These are phyloP conservation scores for Hordeum vulgare DNA, from an alignment of 176 grass and related monocot genomes.

Conservation along the genomic window DNA sequence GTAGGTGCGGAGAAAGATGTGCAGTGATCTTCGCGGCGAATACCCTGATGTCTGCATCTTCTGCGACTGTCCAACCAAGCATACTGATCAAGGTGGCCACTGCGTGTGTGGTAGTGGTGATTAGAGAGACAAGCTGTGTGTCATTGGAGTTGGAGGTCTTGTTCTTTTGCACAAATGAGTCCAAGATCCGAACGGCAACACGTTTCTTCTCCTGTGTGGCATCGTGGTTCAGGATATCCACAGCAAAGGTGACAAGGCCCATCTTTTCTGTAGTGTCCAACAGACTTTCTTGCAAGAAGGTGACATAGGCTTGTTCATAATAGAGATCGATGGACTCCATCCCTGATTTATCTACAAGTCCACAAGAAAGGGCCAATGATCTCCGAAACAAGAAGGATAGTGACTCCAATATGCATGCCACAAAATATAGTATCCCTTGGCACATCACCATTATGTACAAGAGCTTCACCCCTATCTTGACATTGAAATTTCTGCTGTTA, in stretches of 20 bases:
- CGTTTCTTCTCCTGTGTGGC: not conserved
- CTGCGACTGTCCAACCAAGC: not conserved
- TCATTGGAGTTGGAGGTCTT: not conserved
- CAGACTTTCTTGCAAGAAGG: not conserved
- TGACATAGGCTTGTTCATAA: not conserved
- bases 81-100: not conserved
- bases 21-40: not conserved
- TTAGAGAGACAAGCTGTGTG: not conserved
- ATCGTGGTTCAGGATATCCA: not conserved
- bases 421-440: not conserved
- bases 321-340: not conserved
- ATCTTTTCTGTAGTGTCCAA: not conserved
- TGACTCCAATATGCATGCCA: not conserved
- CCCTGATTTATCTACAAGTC: not conserved
- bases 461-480: not conserved
- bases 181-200: not conserved
- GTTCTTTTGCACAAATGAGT: not conserved
- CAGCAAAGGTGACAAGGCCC: not conserved
- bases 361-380: not conserved
- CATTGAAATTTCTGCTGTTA: fast-evolving
- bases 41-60: not conserved
- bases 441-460: not conserved
- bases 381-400: not conserved
- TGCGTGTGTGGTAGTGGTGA: not conserved
- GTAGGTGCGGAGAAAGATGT: not conserved